Evolutionary conservation across 2,329 filamentous ascomycete species (phyloP), one percentile per base, ranked within the genome.

Genomic region (Alternaria panax): DNA sequence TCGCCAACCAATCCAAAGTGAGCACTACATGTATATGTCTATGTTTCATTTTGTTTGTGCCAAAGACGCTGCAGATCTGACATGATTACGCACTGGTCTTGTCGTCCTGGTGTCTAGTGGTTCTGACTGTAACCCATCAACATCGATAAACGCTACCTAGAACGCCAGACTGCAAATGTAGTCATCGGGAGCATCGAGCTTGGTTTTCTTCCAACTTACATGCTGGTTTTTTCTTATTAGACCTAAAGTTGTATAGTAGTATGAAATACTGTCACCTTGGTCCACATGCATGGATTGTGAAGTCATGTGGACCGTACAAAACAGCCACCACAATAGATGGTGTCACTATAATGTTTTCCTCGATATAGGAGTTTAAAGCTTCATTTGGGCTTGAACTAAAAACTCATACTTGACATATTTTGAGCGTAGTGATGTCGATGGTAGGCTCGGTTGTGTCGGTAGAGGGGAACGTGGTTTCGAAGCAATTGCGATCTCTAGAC

Each of bases 1-100:
- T 55, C 22, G 46, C 14, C 16, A 14, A 47, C 46, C 40, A 59
- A 63, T 55, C 46, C 56, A 51, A 53, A 54, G 56, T 50, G 45
- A 48, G 45, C 45, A 28, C 34, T 51, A 28, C 34, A 28, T 4
- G 2, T 16, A 28, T 20, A 8, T 47, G 6, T 20, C 8, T 28
- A 14, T 28, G 24, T 27, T 20, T 40, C 7, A 24, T 41, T 5
- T 36, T 5, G 11, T 2, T 5, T 34, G 7, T 5, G 28, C 4
- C 18, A 47, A 28, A 22, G 4, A 12, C 20, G 16, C 7, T 22
- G 18, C 45, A 34, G 28, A 22, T 12, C 14, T 12, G 11, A 14
- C 9, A 18, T 22, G 18, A 12, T 40, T 18, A 40, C 18, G 38
- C 11, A 40, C 36, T 38, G 6, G 32, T 38, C 34, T 38, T 20